Base-by-base conservation (phyloP, 768 basidiomycete species). In the Boletus rex-veris region DNA sequence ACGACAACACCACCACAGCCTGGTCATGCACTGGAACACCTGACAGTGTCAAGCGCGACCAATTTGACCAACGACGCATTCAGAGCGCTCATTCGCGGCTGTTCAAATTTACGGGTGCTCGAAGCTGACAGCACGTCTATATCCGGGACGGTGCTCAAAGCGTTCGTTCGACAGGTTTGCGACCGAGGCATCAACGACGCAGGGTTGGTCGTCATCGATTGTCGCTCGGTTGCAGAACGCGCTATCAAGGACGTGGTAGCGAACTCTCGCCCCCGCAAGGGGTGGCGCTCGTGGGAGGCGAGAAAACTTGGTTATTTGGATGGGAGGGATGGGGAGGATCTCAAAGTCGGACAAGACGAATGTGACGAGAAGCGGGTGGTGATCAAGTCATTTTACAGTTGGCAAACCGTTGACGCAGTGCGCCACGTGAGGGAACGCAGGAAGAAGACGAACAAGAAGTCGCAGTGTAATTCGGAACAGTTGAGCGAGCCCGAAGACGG, bases 401-500 rank as follows among this genome's bases (percentile, higher is more conserved):
- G 88, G 88, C 88, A 92, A 75, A 86, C 81, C 10, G 90, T 93
- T 36, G 91, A 92, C 65, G 82, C 84, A 0, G 90, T 92, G 45
- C 77, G 78, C 54, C 73, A 77, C 33, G 79, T 77, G 49, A 76
- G 87, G 64, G 86, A 82, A 58, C 78, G 82, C 53, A 88, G 80
- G 71, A 66, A 77, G 59, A 88, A 82, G 69, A 61, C 75, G 40
- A 72, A 74, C 49, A 75, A 77, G 64, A 73, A 81, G 50, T 70
- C 68, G 5, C 73, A 68, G 43, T 80, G 26, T 12, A 75, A 67
- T 40, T 60, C 55, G 16, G 66, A 59, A 71, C 67, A 31, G 65
- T 62, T 42, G 71, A 71, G 55, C 57, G 66, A 70, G 40, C 63
- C 62, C 43, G 67, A 65, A 21, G 67, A 58, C 5, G 64, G 65